Percentiles rank a stretch among this genome's conserved stretches.
phyloP scores from a whole-genome alignment of 2,329 filamentous ascomycete species.

The Zymoseptoria crescenta region DNA sequence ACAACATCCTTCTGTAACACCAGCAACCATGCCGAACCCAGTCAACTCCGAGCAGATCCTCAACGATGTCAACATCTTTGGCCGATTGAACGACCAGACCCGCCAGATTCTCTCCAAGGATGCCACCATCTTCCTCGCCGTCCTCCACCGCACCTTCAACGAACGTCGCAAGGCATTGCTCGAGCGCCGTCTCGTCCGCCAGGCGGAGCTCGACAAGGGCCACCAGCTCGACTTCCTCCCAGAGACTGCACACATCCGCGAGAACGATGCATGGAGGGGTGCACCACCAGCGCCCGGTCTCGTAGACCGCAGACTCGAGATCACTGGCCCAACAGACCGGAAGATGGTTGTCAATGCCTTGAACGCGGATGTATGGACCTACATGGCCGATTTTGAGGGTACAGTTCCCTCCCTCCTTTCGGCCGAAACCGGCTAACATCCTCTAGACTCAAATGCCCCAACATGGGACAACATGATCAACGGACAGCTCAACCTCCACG shows the following conservation, averaged over 20 bases:
- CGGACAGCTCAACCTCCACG: slow-evolving; percentile 94
- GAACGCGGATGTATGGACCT: slow-evolving; percentile 95
- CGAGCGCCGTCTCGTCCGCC: slow-evolving; percentile 75
- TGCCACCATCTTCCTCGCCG: slow-evolving; percentile 82
- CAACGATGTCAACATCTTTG: slow-evolving; percentile 80
- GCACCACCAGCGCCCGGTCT: slow-evolving; percentile 85
- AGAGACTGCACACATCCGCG: slow-evolving; percentile 90
- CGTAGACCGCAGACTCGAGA: slow-evolving; percentile 89
- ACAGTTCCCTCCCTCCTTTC: slow-evolving; percentile 6
- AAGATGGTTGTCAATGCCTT: slow-evolving; percentile 99
- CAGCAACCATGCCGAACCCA: slow-evolving; percentile 18
- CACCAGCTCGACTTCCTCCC: slow-evolving; percentile 86
- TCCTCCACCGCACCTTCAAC: slow-evolving; percentile 94
- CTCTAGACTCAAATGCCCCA: slow-evolving; percentile 78
- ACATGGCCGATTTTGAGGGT: slow-evolving; percentile 99
- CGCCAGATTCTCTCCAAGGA: slow-evolving; percentile 88
- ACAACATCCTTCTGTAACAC: slow-evolving; percentile 1
- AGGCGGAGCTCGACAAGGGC: slow-evolving; percentile 89
- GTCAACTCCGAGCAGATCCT: slow-evolving; percentile 58
- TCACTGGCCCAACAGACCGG: slow-evolving; percentile 91
- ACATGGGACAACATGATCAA: slow-evolving; percentile 99
- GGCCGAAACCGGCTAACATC: not conserved
- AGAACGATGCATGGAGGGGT: slow-evolving; percentile 88
- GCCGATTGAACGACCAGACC: slow-evolving; percentile 66
- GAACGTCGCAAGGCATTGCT: slow-evolving; percentile 77